Evolutionary conservation across 257 asterid species (phyloP).

Genomic region (Ajuga chamaepitys): DNA sequence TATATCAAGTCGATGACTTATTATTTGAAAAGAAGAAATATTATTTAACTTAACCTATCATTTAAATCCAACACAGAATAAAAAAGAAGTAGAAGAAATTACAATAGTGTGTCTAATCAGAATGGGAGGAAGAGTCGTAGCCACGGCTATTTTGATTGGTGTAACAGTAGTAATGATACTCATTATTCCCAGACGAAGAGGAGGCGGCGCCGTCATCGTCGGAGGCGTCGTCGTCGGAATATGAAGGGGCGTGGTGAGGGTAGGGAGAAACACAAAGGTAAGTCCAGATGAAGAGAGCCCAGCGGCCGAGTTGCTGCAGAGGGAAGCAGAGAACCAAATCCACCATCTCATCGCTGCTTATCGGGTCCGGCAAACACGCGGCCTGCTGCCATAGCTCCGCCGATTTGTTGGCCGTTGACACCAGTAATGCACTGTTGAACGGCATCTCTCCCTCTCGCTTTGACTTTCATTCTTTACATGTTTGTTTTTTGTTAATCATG

Average conservation of each 20-base stretch:
- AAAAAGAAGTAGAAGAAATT: background rate
- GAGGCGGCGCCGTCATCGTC: conserved; percentile 3
- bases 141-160: background rate
- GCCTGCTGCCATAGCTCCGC: conserved; percentile 37
- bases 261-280: conserved; percentile 36
- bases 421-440: conserved; percentile 31
- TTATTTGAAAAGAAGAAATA: no score
- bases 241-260: conserved; percentile 17
- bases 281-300: conserved; percentile 34
- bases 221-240: background rate
- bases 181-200: conserved; percentile 7
- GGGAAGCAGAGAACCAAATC: conserved; percentile 46
- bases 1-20: no score
- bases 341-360: conserved; percentile 30
- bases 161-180: background rate
- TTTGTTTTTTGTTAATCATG: background rate
- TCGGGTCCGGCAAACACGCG: conserved; percentile 40
- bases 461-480: no score
- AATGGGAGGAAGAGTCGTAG: conserved; percentile 13
- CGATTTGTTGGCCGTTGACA: conserved; percentile 27
- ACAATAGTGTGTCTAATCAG: conserved; percentile 4
- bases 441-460: conserved; percentile 23
- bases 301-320: conserved; percentile 35
- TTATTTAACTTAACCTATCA: background rate
- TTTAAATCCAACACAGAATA: background rate